phyloP scores from a whole-genome alignment of 106 monocot species.

The Dendrobium nobile region DNA sequence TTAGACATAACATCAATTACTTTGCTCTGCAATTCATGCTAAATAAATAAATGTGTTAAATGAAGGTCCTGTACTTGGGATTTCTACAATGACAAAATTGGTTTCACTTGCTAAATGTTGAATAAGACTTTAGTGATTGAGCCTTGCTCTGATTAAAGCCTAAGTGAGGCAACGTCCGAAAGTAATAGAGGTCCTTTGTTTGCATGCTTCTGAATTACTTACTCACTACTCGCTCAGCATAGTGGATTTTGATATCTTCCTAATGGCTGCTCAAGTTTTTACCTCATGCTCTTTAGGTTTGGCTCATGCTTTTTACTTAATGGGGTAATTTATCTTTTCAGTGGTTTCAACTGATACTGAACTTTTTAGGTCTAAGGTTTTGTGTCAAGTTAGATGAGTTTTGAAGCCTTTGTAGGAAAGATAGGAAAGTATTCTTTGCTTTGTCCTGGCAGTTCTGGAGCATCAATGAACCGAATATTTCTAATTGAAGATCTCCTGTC shows the following conservation, averaged over 20 bases:
- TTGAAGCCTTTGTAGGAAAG: slow-evolving; percentile 69
- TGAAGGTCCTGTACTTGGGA: background rate
- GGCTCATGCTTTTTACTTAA: background rate
- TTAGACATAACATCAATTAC: background rate
- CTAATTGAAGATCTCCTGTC: slow-evolving; percentile 94
- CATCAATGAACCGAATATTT: slow-evolving; percentile 51
- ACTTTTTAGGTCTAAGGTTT: slow-evolving; percentile 57
- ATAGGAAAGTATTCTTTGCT: slow-evolving; percentile 77
- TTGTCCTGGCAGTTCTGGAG: slow-evolving; percentile 17
- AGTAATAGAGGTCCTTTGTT: background rate
- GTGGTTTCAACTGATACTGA: slow-evolving; percentile 1
- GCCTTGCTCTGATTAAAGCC: background rate
- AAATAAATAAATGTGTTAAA: background rate
- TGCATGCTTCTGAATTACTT: background rate
- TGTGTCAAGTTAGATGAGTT: slow-evolving; percentile 96
- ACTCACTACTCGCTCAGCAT: background rate
- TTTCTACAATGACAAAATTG: background rate
- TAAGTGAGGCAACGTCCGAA: background rate
- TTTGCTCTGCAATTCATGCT: background rate
- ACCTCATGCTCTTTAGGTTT: background rate
- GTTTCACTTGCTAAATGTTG: background rate
- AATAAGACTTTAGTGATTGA: background rate
- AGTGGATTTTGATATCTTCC: background rate
- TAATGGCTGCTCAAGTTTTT: background rate
- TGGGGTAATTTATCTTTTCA: background rate